Evolutionary conservation across 164 flowering plant species (phyloP).

Genomic region (Santalum album): DNA sequence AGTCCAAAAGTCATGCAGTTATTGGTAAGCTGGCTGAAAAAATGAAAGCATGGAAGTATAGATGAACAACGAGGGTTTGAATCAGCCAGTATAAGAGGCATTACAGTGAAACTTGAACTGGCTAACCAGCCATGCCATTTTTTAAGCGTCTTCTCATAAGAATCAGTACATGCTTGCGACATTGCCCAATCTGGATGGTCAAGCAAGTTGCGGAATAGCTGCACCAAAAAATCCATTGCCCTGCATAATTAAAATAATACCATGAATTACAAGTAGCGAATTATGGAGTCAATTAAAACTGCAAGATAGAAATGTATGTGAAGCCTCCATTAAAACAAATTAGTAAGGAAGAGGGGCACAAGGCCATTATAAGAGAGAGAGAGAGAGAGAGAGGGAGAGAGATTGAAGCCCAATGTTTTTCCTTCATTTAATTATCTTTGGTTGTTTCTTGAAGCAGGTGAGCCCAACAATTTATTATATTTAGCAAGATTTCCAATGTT

Average conservation of each 20-base stretch:
- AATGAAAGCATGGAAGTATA: not conserved
- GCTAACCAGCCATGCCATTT: constrained; percentile 55
- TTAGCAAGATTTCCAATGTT: too few species aligned
- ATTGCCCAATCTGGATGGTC: constrained; percentile 55
- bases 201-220: constrained; percentile 41
- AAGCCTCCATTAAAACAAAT: too few species aligned
- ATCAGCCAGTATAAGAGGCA: not conserved
- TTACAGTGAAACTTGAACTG: constrained; percentile 23
- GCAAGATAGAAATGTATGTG: not conserved
- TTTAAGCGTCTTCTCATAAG: constrained; percentile 35
- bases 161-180: constrained; percentile 29
- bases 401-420: too few species aligned
- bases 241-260: constrained; percentile 27
- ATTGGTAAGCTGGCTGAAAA: constrained; percentile 9
- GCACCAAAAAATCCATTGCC: constrained; percentile 73
- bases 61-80: not conserved
- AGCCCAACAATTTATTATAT: too few species aligned
- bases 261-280: too few species aligned
- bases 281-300: not conserved
- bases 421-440: too few species aligned
- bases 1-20: too few species aligned
- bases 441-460: too few species aligned
- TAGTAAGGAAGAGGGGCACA: too few species aligned
- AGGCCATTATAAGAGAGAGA: too few species aligned
- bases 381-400: too few species aligned